Evolutionary conservation across 2,329 filamentous ascomycete species (phyloP), one percentile per base, ranked within the genome.

Genomic region (Ceratocystis cubensis): DNA sequence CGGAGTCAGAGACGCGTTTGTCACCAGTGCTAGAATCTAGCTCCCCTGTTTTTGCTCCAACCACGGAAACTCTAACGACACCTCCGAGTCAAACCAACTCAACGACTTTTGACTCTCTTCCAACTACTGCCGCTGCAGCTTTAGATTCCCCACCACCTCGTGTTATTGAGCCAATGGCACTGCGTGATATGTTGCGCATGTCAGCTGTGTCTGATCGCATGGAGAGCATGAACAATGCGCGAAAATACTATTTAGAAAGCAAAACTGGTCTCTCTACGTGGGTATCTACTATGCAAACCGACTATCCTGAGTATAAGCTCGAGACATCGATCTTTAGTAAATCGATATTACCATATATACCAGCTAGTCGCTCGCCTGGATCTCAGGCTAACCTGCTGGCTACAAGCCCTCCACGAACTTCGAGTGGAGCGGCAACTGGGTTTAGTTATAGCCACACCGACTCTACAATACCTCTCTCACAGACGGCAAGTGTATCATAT

Each of bases 231-330:
- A 44, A 56, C 3, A 61, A 68, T 65, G 48, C 44, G 37, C 20
- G 66, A 41, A 46, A 63, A 20, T 67, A 65, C 41, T 67, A 67
- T 48, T 17, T 20, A 22, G 48, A 44, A 8, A 22, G 7, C 50
- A 56, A 65, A 1, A 57, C 44, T 56, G 66, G 66, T 7, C 28
- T 67, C 33, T 62, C 63, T n/a, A n/a, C 45, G 20, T 67, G 66
- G 66, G 13, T 67, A 3, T 59, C 63, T 7, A 45, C 56, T 30
- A 67, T 67, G 66, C 48, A 62, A 13, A 28, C 63, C 13, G 75
- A 79, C 69, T 74, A 80, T 65, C 76, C 80, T 0, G 82, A 84
- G 69, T 78, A 83, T 68, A 73, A 75, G 37, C 75, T 77, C 41
- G 75, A 73, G 5, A 74, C 73, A 15, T 65, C 72, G 5, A 73